Base-by-base conservation (phyloP, 2,329 filamentous ascomycete genomes). In the Bipolaris victoriae region DNA sequence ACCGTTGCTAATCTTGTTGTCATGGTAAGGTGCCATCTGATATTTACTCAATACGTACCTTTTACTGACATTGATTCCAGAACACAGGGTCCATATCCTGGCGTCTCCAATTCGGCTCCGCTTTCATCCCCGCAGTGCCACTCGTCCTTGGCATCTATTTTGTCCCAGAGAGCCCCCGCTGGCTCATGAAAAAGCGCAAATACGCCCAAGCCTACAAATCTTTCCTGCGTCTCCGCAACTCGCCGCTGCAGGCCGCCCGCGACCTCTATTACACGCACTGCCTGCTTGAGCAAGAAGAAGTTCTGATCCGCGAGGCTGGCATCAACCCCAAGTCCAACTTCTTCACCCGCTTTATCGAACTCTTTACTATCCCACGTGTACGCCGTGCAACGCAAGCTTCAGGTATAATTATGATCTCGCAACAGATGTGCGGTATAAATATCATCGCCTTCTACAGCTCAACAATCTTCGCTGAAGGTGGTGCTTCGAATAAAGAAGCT, bases 371-470 rank as follows among this genome's bases (percentile, higher is more conserved):
- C 55, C 87, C 89, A 1, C 84, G 89, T 45, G 80, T 90, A 10
- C 84, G 88, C 13, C 84, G 88, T 39, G 92, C 92, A 2, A 93
- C 88, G 3, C 81, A 90, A 29, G 91, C 91, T 5, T 89, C 90
- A 0, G 90, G 88, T 62, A 86, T 87, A 1, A 90, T 94, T 64
- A 96, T 96, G 91, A 87, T 87, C 63, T 79, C 78, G 0, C 85
- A 88, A 65, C 86, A 88, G 67, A 82, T 88, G 78, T 86, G 84
- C 58, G 85, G 72, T 7, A 73, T 78, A 62, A 80, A 78, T 63
- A 79, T 76, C 63, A 83, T 83, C 57, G 77, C 81, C 2, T 84
- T 83, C 55, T 84, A 84, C 63, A 80, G 76, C 2, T 79, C 78
- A 0, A 82, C 79, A 0, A 81, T 84, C 49, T 84, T 84, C 61